phyloP scores from a whole-genome alignment of 1,139 yeast genomes.

The Zygotorulaspora mrakii region DNA sequence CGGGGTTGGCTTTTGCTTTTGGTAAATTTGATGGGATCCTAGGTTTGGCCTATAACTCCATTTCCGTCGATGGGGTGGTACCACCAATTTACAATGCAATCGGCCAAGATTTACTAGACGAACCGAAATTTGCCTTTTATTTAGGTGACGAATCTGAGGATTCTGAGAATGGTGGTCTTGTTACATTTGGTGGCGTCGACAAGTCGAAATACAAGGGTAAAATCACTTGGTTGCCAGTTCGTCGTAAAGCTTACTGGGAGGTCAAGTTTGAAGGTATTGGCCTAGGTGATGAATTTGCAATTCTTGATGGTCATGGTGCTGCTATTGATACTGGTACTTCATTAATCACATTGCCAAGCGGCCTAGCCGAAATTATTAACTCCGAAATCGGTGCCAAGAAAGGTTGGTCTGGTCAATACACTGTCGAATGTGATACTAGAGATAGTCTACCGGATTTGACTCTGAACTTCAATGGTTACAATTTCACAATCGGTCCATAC shows the following conservation, averaged over 20 bases:
- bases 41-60: slow-evolving; percentile 89
- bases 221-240: slow-evolving; percentile 90
- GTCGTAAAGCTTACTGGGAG: slow-evolving; percentile 99
- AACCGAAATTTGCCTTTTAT: slow-evolving; percentile 82
- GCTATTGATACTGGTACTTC: slow-evolving; percentile 99
- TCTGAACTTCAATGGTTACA: slow-evolving; percentile 80
- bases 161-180: slow-evolving; percentile 70
- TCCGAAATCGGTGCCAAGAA: slow-evolving; percentile 95
- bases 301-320: slow-evolving; percentile 80
- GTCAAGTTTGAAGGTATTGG: slow-evolving; percentile 87
- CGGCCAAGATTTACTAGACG: slow-evolving; percentile 72
- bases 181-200: slow-evolving; percentile 93
- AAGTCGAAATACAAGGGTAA: slow-evolving; percentile 70
- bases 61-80: slow-evolving; percentile 79
- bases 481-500: slow-evolving; percentile 80
- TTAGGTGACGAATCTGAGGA: slow-evolving; percentile 70
- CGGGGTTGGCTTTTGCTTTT: slow-evolving; percentile 96
- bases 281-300: slow-evolving; percentile 87
- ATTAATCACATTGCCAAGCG: slow-evolving; percentile 87
- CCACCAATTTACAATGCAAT: slow-evolving; percentile 94
- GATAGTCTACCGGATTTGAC: slow-evolving; percentile 85
- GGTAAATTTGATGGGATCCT: slow-evolving; percentile 97
- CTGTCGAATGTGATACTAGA: slow-evolving; percentile 82
- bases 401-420: slow-evolving; percentile 96
- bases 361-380: slow-evolving; percentile 90